Conservation (phyloP, 2,329 filamentous ascomycete genomes). For the Podosphaera xanthii region DNA sequence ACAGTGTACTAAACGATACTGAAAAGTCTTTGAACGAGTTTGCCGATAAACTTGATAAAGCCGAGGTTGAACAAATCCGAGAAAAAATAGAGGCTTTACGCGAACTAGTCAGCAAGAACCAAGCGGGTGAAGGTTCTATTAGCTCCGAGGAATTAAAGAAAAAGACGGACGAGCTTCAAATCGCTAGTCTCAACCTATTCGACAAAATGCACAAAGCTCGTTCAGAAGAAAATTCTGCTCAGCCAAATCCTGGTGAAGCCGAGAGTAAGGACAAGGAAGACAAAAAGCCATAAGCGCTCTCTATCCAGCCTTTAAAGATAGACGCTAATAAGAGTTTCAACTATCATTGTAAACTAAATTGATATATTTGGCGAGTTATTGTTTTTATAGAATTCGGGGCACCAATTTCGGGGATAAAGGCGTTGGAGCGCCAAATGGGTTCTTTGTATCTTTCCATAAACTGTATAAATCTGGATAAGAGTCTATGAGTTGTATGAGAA, state of each 20-base stretch:
- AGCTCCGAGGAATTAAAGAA: slow-evolving; percentile 89
- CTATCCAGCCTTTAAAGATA: too few species aligned
- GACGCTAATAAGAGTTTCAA: background rate
- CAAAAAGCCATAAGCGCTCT: slow-evolving; percentile 21
- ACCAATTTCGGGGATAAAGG: slow-evolving; percentile 14
- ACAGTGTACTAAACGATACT: slow-evolving; percentile 89
- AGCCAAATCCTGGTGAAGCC: slow-evolving; percentile 24
- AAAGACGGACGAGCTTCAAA: slow-evolving; percentile 96
- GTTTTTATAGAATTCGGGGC: slow-evolving; percentile 10
- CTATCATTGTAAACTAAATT: slow-evolving; percentile 8
- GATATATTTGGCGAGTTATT: slow-evolving; percentile 12
- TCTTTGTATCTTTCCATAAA: too few species aligned
- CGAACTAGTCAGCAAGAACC: slow-evolving; percentile 82
- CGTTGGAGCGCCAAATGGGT: slow-evolving; percentile 9
- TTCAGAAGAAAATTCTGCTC: slow-evolving; percentile 29
- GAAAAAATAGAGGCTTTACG: slow-evolving; percentile 79
- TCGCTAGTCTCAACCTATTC: slow-evolving; percentile 84
- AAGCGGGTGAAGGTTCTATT: slow-evolving; percentile 68
- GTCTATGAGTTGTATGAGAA: too few species aligned
- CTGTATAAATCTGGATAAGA: too few species aligned
- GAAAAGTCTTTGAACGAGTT: slow-evolving; percentile 97
- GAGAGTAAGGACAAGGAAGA: slow-evolving; percentile 51
- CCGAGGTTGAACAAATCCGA: slow-evolving; percentile 74
- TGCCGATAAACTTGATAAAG: slow-evolving; percentile 88
- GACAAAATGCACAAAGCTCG: slow-evolving; percentile 99